Conservation (phyloP, 2,329 filamentous ascomycete genomes). For the Xylaria sp. region DNA sequence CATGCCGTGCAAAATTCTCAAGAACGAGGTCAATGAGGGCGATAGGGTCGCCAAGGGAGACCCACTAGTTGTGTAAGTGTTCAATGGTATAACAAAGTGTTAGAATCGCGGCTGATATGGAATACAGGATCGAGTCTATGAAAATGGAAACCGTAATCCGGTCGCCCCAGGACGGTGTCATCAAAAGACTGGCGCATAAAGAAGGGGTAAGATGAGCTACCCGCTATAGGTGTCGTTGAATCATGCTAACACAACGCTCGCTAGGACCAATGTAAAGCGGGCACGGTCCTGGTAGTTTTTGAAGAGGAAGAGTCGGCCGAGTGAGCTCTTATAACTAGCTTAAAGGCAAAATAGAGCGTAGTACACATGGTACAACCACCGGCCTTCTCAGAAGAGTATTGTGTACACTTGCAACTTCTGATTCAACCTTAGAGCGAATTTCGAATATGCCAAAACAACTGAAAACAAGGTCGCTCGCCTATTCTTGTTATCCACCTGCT, state of each 20-base stretch:
- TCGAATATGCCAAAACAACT: too few species aligned
- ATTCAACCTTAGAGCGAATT: too few species aligned
- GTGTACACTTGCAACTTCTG: too few species aligned
- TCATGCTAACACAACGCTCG: slow-evolving; percentile 20
- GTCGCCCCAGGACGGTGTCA: slow-evolving; percentile 71
- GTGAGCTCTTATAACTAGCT: neutral
- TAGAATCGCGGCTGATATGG: slow-evolving; percentile 12
- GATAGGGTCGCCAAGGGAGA: slow-evolving; percentile 83
- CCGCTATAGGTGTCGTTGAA: neutral
- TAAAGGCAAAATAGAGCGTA: too few species aligned
- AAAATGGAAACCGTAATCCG: slow-evolving; percentile 88
- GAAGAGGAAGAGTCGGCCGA: slow-evolving; percentile 49
- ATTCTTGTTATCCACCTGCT: too few species aligned
- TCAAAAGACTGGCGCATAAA: slow-evolving; percentile 74
- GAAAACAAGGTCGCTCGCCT: too few species aligned
- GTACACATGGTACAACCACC: too few species aligned
- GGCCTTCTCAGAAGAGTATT: too few species aligned
- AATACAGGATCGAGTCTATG: slow-evolving; percentile 75
- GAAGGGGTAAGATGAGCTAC: slow-evolving; percentile 63
- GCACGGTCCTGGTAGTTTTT: slow-evolving; percentile 74
- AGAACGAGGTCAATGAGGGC: slow-evolving; percentile 84
- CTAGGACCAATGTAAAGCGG: slow-evolving; percentile 77
- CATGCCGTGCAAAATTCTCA: slow-evolving; percentile 96
- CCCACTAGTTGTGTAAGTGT: slow-evolving; percentile 75
- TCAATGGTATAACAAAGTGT: neutral